These are phyloP conservation scores for Vigna radiata DNA, from an alignment of 306 rosid genomes.

Conservation along the genomic window DNA sequence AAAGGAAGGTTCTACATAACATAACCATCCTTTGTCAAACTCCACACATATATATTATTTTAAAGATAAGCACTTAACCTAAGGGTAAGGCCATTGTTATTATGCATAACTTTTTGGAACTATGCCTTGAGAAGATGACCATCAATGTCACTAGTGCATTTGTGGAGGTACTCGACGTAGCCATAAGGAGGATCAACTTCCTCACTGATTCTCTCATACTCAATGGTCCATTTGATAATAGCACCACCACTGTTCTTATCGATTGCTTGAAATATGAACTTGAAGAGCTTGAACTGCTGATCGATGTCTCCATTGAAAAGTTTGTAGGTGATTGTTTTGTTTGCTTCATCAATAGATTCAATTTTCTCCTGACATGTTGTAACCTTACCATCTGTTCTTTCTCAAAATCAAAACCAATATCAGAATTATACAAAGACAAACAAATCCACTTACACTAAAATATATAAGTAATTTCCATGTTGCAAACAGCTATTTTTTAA, in stretches of 20 bases:
- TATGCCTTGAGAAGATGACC: slow-evolving; percentile 39
- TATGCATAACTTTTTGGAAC: neutral
- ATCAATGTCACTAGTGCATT: slow-evolving; percentile 37
- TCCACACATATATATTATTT: too few species aligned
- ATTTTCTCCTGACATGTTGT: slow-evolving; percentile 17
- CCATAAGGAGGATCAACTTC: slow-evolving; percentile 44
- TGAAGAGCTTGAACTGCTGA: neutral
- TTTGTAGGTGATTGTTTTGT: neutral
- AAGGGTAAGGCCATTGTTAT: too few species aligned
- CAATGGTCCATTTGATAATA: slow-evolving; percentile 37
- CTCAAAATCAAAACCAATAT: neutral
- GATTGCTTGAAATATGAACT: neutral
- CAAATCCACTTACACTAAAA: too few species aligned
- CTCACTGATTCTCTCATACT: slow-evolving; percentile 40
- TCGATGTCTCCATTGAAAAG: neutral
- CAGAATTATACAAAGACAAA: neutral
- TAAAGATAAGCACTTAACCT: too few species aligned
- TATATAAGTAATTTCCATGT: too few species aligned
- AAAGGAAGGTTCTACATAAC: too few species aligned
- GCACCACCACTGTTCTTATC: neutral
- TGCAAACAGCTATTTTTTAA: too few species aligned
- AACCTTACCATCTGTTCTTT: slow-evolving; percentile 34
- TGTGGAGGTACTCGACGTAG: slow-evolving; percentile 6
- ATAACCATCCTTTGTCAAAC: too few species aligned
- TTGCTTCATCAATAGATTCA: slow-evolving; percentile 21